phyloP scores from a whole-genome alignment of 306 rosid species.

The Rosa persica region DNA sequence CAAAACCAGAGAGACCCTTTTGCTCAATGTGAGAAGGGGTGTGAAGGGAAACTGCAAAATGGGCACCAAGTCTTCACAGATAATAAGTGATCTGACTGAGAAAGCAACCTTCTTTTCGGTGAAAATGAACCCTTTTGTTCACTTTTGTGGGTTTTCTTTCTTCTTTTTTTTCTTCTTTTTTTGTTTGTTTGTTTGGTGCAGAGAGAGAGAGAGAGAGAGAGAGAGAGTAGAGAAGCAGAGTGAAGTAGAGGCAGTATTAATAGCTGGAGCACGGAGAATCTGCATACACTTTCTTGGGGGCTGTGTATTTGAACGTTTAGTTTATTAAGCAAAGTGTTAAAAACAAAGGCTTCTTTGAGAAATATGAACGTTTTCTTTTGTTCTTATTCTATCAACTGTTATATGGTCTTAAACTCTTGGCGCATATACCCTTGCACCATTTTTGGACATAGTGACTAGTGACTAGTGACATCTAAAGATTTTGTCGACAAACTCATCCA shows the following conservation, averaged over 20 bases:
- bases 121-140: conserved; percentile 31
- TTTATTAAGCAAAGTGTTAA: conserved; percentile 16
- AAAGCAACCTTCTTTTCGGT: conserved; percentile 47
- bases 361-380: conserved; percentile 70
- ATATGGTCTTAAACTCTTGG: neutral
- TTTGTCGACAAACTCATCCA: neutral
- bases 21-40: conserved; percentile 15
- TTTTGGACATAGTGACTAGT: neutral
- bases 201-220: neutral
- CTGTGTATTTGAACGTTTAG: conserved; percentile 63
- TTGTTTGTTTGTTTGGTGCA: neutral
- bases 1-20: conserved; percentile 26
- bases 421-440: neutral
- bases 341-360: conserved; percentile 27
- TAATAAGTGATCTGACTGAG: conserved; percentile 28
- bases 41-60: conserved; percentile 26
- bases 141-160: conserved; percentile 21
- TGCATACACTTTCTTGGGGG: conserved; percentile 44
- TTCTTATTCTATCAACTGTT: conserved; percentile 41
- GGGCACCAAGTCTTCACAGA: conserved; percentile 23
- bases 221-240: conserved; percentile 8
- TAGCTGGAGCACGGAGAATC: conserved; percentile 39
- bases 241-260: conserved; percentile 29
- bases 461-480: neutral
- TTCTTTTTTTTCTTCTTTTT: neutral